Percentiles rank a stretch among this genome's conserved stretches.
phyloP scores from a whole-genome alignment of 2,329 filamentous ascomycete genomes.

The Macrophomina tecta region DNA sequence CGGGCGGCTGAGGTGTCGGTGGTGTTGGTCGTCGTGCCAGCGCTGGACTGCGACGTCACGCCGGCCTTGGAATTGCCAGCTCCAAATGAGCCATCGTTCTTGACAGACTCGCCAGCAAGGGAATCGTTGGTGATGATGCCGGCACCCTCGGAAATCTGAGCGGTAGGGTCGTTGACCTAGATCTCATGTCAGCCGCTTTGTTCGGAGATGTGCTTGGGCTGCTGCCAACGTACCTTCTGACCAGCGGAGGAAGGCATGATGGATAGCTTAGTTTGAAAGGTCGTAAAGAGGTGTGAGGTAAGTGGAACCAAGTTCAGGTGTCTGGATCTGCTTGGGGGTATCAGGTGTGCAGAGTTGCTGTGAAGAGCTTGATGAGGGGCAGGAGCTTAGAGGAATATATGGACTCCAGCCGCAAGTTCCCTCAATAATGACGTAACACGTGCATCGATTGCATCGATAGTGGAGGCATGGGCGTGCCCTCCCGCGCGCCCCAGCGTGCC shows the following conservation, averaged over 20 bases:
- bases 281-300: neutral
- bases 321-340: no score
- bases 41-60: conserved; percentile 56
- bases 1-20: conserved; percentile 61
- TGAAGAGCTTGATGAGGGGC: neutral
- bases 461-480: neutral
- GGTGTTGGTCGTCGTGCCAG: conserved; percentile 62
- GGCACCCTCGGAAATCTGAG: conserved; percentile 64
- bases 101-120: conserved; percentile 75
- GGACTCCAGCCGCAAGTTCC: neutral
- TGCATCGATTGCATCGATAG: neutral
- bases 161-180: conserved; percentile 56
- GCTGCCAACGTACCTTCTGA: conserved; percentile 30
- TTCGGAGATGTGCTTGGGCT: neutral
- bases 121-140: conserved; percentile 72
- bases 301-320: neutral
- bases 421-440: conserved; percentile 3
- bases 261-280: neutral
- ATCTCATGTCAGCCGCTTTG: conserved; percentile 31
- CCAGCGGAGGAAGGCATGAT: conserved; percentile 31
- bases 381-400: conserved; percentile 5
- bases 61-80: conserved; percentile 62
- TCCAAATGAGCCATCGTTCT: conserved; percentile 64
- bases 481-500: neutral
- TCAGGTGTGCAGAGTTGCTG: neutral